Evolutionary conservation across 495 filamentous ascomycete genomes (phyloP).

Genomic region (Neurospora sp.): DNA sequence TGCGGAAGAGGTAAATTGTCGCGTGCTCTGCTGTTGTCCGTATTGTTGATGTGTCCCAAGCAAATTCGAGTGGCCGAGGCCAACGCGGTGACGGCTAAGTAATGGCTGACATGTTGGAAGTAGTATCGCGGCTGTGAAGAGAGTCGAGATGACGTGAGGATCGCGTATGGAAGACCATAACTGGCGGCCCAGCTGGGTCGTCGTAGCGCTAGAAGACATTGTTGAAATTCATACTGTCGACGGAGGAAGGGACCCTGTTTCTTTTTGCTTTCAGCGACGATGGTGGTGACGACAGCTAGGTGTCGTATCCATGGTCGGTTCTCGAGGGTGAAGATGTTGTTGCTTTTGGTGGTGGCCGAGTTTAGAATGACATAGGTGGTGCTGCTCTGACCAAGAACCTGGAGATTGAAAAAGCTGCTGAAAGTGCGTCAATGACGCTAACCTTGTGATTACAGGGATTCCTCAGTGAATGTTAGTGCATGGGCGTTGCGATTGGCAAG

Average conservation of each 20-base stretch:
- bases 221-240: slow-evolving; percentile 28
- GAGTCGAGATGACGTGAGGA: slow-evolving; percentile 16
- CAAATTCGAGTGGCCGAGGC: slow-evolving; percentile 1
- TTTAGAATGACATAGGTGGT: neutral
- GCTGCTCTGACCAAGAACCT: neutral
- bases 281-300: neutral
- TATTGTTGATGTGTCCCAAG: neutral
- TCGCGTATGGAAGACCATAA: slow-evolving; percentile 35
- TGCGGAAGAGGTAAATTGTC: neutral
- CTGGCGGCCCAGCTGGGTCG: slow-evolving; percentile 35
- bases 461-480: neutral
- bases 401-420: neutral
- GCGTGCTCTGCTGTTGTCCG: slow-evolving; percentile 1
- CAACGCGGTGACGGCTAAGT: slow-evolving; percentile 5
- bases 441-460: slow-evolving; percentile 3
- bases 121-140: slow-evolving; percentile 19
- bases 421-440: slow-evolving; percentile 18
- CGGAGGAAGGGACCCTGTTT: neutral
- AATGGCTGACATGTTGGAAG: slow-evolving; percentile 17
- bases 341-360: slow-evolving; percentile 3
- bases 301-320: neutral
- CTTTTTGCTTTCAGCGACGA: neutral
- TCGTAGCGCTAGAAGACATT: slow-evolving; percentile 36
- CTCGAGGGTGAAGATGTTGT: neutral
- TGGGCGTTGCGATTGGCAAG: slow-evolving; percentile 1